Evolutionary conservation across 306 rosid genomes (phyloP).

Genomic region (Crataegus laevigata): DNA sequence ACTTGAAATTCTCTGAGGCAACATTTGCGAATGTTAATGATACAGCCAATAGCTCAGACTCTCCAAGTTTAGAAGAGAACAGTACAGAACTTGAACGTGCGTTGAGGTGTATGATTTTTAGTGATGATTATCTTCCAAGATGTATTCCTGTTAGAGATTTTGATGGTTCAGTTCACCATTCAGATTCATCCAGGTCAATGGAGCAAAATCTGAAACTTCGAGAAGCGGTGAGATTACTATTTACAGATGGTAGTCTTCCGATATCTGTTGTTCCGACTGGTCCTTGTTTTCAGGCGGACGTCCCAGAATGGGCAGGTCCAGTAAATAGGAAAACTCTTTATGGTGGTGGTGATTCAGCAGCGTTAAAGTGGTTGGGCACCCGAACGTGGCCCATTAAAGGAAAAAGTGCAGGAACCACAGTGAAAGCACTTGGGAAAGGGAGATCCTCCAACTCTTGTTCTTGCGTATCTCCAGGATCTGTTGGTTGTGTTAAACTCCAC

Average conservation of each 20-base stretch:
- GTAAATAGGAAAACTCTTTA: background rate
- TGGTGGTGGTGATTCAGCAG: constrained; percentile 4
- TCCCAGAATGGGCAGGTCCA: constrained; percentile 26
- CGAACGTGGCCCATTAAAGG: constrained; percentile 17
- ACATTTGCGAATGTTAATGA: background rate
- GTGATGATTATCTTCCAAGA: constrained; percentile 2
- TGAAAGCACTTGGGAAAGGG: constrained; percentile 19
- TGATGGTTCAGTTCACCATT: background rate
- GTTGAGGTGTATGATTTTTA: background rate
- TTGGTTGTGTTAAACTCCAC: constrained; percentile 22
- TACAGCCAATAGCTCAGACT: background rate
- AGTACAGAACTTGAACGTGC: background rate
- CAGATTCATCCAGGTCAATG: background rate
- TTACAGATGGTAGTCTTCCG: background rate
- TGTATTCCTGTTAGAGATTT: background rate
- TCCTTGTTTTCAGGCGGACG: constrained; percentile 38
- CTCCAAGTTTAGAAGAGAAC: background rate
- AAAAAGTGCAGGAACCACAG: background rate
- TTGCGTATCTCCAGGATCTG: constrained; percentile 21
- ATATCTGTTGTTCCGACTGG: constrained; percentile 35
- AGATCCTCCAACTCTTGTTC: constrained; percentile 12
- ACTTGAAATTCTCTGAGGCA: background rate
- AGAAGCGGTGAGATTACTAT: background rate
- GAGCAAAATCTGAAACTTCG: constrained; percentile 5
- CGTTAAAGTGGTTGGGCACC: constrained; percentile 27